Evolutionary conservation across 768 basidiomycete species (phyloP).

Genomic region (Lentinula boryana): DNA sequence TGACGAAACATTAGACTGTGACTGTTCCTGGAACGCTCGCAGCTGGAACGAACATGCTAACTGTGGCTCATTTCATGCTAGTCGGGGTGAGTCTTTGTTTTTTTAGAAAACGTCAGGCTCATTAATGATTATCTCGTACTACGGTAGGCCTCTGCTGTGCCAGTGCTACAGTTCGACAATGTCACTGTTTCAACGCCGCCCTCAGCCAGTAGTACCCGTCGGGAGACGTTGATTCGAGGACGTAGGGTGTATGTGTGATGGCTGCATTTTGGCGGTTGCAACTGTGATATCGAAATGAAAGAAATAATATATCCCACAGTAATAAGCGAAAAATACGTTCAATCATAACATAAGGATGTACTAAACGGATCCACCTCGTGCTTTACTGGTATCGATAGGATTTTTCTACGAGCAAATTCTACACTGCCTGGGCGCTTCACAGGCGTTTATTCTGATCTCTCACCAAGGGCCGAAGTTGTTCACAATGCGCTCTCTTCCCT

Average conservation of each 20-base stretch:
- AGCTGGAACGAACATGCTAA: slow-evolving; percentile 3
- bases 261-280: no score
- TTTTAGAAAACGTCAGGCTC: background rate
- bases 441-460: no score
- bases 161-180: background rate
- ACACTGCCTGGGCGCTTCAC: no score
- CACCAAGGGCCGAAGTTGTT: no score
- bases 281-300: no score
- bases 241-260: background rate
- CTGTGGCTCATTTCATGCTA: slow-evolving; percentile 1
- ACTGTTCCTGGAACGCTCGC: background rate
- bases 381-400: no score
- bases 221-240: background rate
- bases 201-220: background rate
- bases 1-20: background rate
- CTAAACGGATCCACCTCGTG: no score
- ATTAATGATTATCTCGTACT: background rate
- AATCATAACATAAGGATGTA: no score
- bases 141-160: background rate
- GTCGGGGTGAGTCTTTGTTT: background rate
- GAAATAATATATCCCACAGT: no score
- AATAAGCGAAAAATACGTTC: no score
- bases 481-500: no score
- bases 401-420: no score
- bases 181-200: background rate